Evolutionary conservation across 2,329 filamentous ascomycete genomes (phyloP).

Genomic region (Epichloe gansuensis): DNA sequence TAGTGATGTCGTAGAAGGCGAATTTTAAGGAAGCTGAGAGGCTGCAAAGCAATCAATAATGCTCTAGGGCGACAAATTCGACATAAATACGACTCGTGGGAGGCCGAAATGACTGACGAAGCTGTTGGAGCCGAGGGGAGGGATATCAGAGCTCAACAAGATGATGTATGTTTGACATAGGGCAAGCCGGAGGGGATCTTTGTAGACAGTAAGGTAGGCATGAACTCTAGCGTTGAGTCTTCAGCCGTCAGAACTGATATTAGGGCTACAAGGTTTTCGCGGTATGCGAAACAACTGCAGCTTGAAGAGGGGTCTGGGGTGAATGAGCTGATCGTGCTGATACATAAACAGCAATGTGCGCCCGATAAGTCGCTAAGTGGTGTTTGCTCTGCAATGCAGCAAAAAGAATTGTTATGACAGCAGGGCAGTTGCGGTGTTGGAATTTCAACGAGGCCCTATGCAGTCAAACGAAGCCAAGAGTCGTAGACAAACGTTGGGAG

Average conservation of each 20-base stretch:
- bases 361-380: conserved; percentile 20
- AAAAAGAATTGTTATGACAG: background rate
- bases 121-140: conserved; percentile 28
- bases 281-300: conserved; percentile 95
- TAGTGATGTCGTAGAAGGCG: background rate
- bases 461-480: background rate
- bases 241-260: conserved; percentile 92
- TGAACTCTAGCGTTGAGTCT: conserved; percentile 37
- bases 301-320: conserved; percentile 92
- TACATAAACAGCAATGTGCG: conserved; percentile 73
- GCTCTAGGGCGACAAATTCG: conserved; percentile 18
- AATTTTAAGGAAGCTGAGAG: conserved; percentile 5
- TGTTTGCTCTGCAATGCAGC: conserved; percentile 7
- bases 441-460: background rate
- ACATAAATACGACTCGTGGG: conserved; percentile 23
- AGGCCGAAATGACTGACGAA: conserved; percentile 15
- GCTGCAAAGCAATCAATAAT: conserved; percentile 9
- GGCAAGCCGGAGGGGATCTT: conserved; percentile 35
- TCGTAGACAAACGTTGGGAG: background rate
- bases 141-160: conserved; percentile 41
- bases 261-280: conserved; percentile 84
- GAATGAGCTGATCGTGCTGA: conserved; percentile 84
- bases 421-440: background rate
- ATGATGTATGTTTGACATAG: conserved; percentile 43
- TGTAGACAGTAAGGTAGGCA: conserved; percentile 41